phyloP scores from a whole-genome alignment of 75 land plant genomes.

The Sequoiadendron giganteum region DNA sequence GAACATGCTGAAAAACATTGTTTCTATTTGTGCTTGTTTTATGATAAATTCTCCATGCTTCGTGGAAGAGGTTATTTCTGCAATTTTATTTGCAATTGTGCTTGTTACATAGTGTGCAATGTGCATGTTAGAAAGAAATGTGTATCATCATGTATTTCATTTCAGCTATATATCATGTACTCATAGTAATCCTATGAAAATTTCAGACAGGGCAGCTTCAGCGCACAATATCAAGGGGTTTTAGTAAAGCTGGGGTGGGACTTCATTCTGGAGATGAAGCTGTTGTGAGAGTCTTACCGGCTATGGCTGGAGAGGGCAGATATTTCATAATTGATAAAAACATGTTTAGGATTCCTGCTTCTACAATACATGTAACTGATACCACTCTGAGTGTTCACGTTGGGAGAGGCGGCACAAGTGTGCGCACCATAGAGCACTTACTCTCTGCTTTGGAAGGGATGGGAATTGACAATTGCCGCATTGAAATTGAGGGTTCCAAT shows the following conservation, averaged over 20 bases:
- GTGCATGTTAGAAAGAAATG: neutral
- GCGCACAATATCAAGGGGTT: constrained; percentile 53
- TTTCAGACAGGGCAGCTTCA: constrained; percentile 66
- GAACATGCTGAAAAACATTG: neutral
- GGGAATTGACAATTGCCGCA: constrained; percentile 89
- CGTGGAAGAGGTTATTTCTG: neutral
- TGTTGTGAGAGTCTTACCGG: constrained; percentile 57
- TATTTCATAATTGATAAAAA: constrained; percentile 38
- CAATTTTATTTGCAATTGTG: neutral
- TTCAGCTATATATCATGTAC: neutral
- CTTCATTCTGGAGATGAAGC: constrained; percentile 70
- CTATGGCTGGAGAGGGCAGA: constrained; percentile 67
- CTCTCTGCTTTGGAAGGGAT: constrained; percentile 87
- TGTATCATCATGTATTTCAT: neutral
- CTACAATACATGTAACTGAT: constrained; percentile 35
- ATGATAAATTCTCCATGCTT: neutral
- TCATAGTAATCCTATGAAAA: neutral
- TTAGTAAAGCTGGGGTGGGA: constrained; percentile 49
- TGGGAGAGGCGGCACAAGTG: constrained; percentile 24
- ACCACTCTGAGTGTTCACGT: constrained; percentile 75
- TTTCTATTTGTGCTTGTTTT: neutral
- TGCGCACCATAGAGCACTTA: constrained; percentile 88
- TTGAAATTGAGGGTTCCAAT: constrained; percentile 62
- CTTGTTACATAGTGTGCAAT: neutral
- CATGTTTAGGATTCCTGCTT: constrained; percentile 45